Evolutionary conservation across 805 yeast species (phyloP).

Genomic region (Kazachstania viticola): DNA sequence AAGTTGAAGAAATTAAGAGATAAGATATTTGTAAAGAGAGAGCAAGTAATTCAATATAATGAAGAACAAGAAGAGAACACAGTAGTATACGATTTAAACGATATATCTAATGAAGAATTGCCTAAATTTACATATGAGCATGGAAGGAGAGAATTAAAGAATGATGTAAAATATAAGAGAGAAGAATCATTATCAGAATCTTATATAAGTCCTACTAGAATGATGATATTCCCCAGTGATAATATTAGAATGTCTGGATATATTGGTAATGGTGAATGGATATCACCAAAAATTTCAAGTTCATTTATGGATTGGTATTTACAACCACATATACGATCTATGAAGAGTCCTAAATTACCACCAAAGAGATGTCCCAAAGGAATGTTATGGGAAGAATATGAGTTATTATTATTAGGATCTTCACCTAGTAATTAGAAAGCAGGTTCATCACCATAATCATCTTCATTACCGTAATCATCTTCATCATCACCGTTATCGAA

Average conservation of each 20-base stretch:
- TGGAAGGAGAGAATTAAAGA: no score
- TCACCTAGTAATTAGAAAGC: conserved; percentile 36
- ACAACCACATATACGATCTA: conserved; percentile 5
- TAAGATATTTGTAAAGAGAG: no score
- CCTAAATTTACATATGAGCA: no score
- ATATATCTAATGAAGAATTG: no score
- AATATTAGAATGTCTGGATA: conserved; percentile 12
- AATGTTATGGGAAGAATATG: conserved; percentile 17
- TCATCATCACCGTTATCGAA: conserved; percentile 31
- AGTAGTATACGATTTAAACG: no score
- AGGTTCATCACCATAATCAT: conserved; percentile 36
- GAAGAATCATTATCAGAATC: no score
- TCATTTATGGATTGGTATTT: conserved; percentile 7
- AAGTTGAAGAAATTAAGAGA: no score
- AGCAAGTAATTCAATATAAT: no score
- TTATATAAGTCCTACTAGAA: conserved; percentile 5
- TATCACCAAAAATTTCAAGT: conserved; percentile 1
- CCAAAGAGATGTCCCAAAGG: conserved; percentile 14
- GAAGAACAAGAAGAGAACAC: no score
- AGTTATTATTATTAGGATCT: no score
- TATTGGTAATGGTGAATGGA: conserved; percentile 14
- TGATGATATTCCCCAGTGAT: conserved; percentile 3
- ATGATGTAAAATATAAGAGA: no score
- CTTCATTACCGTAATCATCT: conserved; percentile 34
- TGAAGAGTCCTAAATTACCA: conserved; percentile 10